These are phyloP conservation scores for Dimargaris verticillata DNA, from an alignment of 192 early-diverging fungal species.

Conservation along the genomic window DNA sequence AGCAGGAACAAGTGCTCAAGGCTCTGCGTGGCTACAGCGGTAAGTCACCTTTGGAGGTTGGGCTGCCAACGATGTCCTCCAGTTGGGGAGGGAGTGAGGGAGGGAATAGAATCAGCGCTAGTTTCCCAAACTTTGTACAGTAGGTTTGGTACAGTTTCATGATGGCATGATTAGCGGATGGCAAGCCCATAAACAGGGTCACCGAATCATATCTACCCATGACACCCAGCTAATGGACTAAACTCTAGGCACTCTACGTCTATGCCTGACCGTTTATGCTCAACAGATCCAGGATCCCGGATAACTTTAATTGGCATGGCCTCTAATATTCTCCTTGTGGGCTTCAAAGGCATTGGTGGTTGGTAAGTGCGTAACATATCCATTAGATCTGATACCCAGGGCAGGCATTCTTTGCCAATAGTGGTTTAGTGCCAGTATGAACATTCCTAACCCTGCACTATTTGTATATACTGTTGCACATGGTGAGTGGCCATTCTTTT, in stretches of 20 bases:
- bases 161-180: background rate
- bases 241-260: background rate
- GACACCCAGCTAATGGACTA: background rate
- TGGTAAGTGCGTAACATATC: conserved; percentile 15
- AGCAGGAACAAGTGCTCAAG: background rate
- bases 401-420: background rate
- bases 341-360: conserved; percentile 45
- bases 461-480: background rate
- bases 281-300: conserved; percentile 36
- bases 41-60: background rate
- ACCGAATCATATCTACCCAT: background rate
- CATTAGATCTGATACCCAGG: background rate
- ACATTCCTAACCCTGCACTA: background rate
- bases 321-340: conserved; percentile 40
- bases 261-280: background rate
- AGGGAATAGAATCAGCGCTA: too few species aligned
- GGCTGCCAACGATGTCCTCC: background rate
- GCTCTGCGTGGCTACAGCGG: background rate
- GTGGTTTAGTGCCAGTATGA: background rate
- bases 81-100: background rate
- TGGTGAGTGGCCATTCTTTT: background rate
- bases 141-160: background rate
- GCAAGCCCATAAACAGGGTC: background rate
- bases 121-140: too few species aligned
- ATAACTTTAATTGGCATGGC: conserved; percentile 51